Conservation (phyloP, 352 stramenopile species). For the Peronosclerospora sorghi region DNA sequence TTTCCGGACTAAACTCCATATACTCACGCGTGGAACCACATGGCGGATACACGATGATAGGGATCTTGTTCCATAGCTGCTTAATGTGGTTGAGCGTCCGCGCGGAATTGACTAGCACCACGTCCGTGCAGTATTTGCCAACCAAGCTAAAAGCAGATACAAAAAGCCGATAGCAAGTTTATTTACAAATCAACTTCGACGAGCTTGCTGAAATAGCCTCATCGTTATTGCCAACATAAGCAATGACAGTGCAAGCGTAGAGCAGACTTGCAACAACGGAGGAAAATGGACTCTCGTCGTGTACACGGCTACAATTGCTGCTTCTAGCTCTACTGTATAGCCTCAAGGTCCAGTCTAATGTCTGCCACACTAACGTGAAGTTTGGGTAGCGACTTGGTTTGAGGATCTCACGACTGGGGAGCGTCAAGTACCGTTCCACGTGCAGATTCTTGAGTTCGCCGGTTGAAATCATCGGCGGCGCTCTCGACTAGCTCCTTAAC, state of each 20-base stretch:
- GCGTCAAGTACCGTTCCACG: too few relatives aligned
- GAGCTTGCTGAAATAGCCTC: constrained; percentile 64
- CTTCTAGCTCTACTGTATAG: constrained; percentile 48
- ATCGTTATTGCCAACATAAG: constrained; percentile 98
- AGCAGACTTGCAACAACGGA: constrained; percentile 88
- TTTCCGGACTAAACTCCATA: constrained; percentile 38
- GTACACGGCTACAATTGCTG: constrained; percentile 71
- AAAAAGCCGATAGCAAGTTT: constrained; percentile 95
- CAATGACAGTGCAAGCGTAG: constrained; percentile 75
- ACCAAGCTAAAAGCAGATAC: constrained; percentile 84
- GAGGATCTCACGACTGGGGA: constrained; percentile 41
- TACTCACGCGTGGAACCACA: constrained; percentile 90
- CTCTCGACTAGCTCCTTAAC: constrained; percentile 58
- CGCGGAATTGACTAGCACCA: constrained; percentile 97
- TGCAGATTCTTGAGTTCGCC: too few relatives aligned
- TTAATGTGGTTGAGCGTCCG: constrained; percentile 96
- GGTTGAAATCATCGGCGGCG: constrained; percentile 76
- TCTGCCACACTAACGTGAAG: constrained; percentile 92
- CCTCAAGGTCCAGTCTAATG: constrained; percentile 83
- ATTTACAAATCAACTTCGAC: constrained; percentile 85
- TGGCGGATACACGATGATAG: constrained; percentile 90
- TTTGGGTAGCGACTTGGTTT: constrained; percentile 68
- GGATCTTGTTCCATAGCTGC: constrained; percentile 81
- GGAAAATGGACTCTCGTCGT: constrained; percentile 95
- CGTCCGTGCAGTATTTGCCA: constrained; percentile 70